These are phyloP conservation scores for Exophiala dermatitidis DNA, from an alignment of 2,329 filamentous ascomycete genomes.

Conservation along the genomic window DNA sequence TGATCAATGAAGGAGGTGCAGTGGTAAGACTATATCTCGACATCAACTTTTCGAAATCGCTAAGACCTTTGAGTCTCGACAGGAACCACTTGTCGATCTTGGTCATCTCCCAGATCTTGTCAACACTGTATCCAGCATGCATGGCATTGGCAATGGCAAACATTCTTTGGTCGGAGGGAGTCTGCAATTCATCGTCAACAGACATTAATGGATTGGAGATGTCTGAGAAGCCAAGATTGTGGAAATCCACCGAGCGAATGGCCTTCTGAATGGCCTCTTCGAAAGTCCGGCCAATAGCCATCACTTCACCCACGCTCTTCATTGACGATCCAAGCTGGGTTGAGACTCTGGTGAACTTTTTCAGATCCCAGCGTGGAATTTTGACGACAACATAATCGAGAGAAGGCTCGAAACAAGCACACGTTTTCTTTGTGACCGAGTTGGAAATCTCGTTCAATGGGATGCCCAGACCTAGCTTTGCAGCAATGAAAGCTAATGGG, in stretches of 20 bases:
- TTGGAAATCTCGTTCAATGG: conserved; percentile 95
- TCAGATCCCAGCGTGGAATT: conserved; percentile 97
- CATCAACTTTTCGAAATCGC: conserved; percentile 79
- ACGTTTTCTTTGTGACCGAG: conserved; percentile 89
- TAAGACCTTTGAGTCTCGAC: conserved; percentile 80
- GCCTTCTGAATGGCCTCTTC: conserved; percentile 99
- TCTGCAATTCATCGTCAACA: conserved; percentile 92
- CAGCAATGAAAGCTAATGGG: conserved; percentile 89
- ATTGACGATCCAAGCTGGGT: conserved; percentile 95
- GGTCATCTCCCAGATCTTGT: conserved; percentile 97
- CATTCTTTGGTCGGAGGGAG: conserved; percentile 90
- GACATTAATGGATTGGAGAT: conserved; percentile 80
- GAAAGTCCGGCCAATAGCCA: conserved; percentile 94
- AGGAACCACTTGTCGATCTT: conserved; percentile 99
- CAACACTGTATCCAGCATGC: conserved; percentile 84
- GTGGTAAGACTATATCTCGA: conserved; percentile 60
- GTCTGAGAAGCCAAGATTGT: conserved; percentile 91
- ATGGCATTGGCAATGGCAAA: conserved; percentile 98
- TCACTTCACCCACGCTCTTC: conserved; percentile 99
- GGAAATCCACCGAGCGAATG: conserved; percentile 88
- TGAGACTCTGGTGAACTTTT: conserved; percentile 96
- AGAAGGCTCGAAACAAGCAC: conserved; percentile 96
- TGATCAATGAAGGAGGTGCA: conserved; percentile 58
- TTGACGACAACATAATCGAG: conserved; percentile 98
- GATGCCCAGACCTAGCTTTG: conserved; percentile 90